These are phyloP conservation scores for Fusarium ramigenum DNA, from an alignment of 2,329 filamentous ascomycete species.

Conservation along the genomic window DNA sequence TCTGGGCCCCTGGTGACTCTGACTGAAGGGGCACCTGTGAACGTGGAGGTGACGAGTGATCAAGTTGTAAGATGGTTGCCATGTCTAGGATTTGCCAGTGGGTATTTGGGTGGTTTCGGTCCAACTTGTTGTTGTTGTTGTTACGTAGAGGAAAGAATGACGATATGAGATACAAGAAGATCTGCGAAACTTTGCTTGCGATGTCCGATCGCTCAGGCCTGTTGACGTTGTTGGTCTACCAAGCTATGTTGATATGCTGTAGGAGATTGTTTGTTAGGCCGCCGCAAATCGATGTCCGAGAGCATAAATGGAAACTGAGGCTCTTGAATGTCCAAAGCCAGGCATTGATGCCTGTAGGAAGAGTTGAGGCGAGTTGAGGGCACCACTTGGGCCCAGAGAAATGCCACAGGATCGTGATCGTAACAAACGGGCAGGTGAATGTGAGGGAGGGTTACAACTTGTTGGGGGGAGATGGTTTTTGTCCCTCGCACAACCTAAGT, in stretches of 20 bases:
- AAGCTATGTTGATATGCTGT: neutral
- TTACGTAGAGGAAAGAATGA: neutral
- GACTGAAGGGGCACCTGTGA: neutral
- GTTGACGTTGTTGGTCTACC: neutral
- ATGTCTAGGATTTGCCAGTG: neutral
- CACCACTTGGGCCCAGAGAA: neutral
- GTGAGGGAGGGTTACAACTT: slow-evolving; percentile 13
- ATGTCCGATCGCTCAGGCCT: neutral
- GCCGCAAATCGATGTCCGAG: slow-evolving; percentile 26
- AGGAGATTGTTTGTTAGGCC: neutral
- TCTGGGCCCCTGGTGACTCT: neutral
- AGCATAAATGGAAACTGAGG: neutral
- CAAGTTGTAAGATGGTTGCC: neutral
- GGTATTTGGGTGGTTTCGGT: neutral
- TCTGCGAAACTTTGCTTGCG: neutral
- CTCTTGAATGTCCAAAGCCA: slow-evolving; percentile 3
- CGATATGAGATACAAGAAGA: neutral
- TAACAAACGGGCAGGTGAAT: slow-evolving; percentile 16
- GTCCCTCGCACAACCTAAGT: slow-evolving; percentile 13
- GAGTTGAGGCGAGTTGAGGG: slow-evolving; percentile 3
- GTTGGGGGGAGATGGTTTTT: slow-evolving; percentile 41
- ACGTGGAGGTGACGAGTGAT: neutral
- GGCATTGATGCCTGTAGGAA: neutral
- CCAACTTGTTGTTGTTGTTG: neutral
- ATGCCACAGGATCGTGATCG: slow-evolving; percentile 17